Base-by-base conservation (phyloP, 1,284 basidiomycete species). In the Melampsora americana region DNA sequence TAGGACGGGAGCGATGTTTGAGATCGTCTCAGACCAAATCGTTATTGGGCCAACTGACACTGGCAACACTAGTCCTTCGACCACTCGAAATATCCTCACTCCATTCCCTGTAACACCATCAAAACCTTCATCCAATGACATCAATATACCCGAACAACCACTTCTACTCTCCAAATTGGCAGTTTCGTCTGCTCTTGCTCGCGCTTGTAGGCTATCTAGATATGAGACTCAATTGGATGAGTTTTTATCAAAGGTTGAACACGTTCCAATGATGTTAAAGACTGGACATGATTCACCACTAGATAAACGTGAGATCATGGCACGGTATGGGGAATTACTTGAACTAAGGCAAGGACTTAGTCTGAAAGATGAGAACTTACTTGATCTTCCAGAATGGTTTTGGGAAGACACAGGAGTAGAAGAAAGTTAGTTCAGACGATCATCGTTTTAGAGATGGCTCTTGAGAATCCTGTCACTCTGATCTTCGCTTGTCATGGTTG, bases 331-430 rank as follows among this genome's bases (percentile, higher is more conserved):
- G 16, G 70, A 73, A 56, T 50, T 73, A 48, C 61, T 73, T 28
- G 70, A 73, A 20, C 44, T 73, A 23, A 48, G 70, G 39, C 70
- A 73, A 35, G 70, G 70, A 2, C 62, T 73, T 20, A 73, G 70
- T 59, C 39, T 73, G 11, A 73, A 66, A 30, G 70, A 73, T 32
- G 70, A 73, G 53, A 73, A 73, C 48, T 35, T 73, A 14, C 26
- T 73, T 18, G 70, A 73, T 66, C 35, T 66, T n/a, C 70, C 70
- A 5, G 70, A 73, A n/a, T 73, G 70, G 70, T 73, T 73, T 66
- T 73, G 70, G 70, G 70, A 73, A 66, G 70, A 73, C 50, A 73
- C 70, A 42, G 69, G 69, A 16, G 48, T 62, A 23, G 70, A 73
- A 73, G 70, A 73, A 59, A 60, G 70, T 73, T 12, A 39, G 70